Conservation (phyloP, 768 basidiomycete species). For the Auricularia auricula-judae region DNA sequence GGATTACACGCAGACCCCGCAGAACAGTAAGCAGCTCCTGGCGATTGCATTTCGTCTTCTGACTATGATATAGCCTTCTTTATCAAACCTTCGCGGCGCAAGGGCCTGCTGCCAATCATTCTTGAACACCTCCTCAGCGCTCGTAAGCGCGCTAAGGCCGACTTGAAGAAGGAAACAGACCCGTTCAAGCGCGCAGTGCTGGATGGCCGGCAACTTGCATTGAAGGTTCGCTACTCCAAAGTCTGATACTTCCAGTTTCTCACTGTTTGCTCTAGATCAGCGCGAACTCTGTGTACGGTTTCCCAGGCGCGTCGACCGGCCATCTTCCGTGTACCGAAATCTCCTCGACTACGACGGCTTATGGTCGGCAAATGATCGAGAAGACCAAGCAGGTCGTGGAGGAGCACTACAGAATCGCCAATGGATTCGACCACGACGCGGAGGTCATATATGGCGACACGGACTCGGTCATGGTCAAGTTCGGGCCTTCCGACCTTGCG, state of each 20-base stretch:
- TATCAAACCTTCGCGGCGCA: constrained; percentile 56
- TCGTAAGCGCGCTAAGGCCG: constrained; percentile 89
- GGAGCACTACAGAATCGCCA: constrained; percentile 70
- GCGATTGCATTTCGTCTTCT: background rate
- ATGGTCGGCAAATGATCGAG: constrained; percentile 99
- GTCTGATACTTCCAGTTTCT: background rate
- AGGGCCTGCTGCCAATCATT: constrained; percentile 85
- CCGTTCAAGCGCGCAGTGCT: constrained; percentile 95
- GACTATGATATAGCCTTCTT: constrained; percentile 58
- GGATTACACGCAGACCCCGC: constrained; percentile 92
- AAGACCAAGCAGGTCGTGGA: constrained; percentile 94
- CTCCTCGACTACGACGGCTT: constrained; percentile 90
- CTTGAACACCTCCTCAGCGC: constrained; percentile 89
- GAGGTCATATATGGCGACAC: constrained; percentile 98
- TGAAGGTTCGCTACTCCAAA: constrained; percentile 52
- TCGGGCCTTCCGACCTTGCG: constrained; percentile 79
- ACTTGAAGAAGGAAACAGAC: constrained; percentile 93
- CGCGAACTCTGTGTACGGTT: constrained; percentile 98
- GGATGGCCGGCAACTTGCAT: constrained; percentile 91
- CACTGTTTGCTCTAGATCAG: constrained; percentile 56
- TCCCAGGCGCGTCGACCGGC: constrained; percentile 95
- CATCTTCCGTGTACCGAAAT: constrained; percentile 94
- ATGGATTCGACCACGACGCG: constrained; percentile 79
- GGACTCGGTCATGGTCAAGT: constrained; percentile 98
- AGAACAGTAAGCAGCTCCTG: constrained; percentile 54